A percentile compares a stretch with the other conserved stretches of the same genome.
These are phyloP conservation scores for Plasmodium blacklocki DNA, from an alignment of 169 alveolate species.

Conservation along the genomic window DNA sequence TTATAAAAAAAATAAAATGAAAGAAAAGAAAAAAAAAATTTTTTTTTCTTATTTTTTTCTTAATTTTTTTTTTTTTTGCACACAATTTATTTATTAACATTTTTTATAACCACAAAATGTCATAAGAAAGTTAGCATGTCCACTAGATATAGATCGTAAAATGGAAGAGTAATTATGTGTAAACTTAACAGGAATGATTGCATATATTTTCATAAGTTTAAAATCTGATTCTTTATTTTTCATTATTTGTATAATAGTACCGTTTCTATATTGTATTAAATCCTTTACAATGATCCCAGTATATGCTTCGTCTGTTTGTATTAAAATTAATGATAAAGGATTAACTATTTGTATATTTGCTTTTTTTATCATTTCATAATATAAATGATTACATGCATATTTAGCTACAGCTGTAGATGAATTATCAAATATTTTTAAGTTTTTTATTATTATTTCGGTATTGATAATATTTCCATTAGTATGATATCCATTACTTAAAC, in stretches of 20 bases:
- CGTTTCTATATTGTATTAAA: constrained; percentile 65
- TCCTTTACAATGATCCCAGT: constrained; percentile 65
- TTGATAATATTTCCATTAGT: constrained; percentile 72
- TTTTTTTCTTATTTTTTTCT: no score
- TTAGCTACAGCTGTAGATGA: constrained; percentile 66
- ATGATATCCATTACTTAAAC: constrained; percentile 63
- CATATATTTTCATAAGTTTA: constrained; percentile 71
- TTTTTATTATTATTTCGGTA: constrained; percentile 65
- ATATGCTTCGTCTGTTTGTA: constrained; percentile 74
- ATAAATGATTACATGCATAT: constrained; percentile 76
- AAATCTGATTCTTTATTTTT: constrained; percentile 42
- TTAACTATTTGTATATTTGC: constrained; percentile 53
- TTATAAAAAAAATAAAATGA: no score
- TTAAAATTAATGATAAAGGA: constrained; percentile 59
- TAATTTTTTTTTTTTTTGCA: no score
- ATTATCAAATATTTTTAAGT: constrained; percentile 57
- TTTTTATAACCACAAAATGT: constrained; percentile 64
- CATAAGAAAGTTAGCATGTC: constrained; percentile 65
- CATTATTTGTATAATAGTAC: constrained; percentile 65
- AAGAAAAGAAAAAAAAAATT: no score
- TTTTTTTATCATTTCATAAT: constrained; percentile 49
- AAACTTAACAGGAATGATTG: constrained; percentile 42
- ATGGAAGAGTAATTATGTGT: constrained; percentile 66
- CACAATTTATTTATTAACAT: not conserved
- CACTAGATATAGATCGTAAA: constrained; percentile 74